Conservation (phyloP, 2,329 filamentous ascomycete species). For the Fusarium temperatum region DNA sequence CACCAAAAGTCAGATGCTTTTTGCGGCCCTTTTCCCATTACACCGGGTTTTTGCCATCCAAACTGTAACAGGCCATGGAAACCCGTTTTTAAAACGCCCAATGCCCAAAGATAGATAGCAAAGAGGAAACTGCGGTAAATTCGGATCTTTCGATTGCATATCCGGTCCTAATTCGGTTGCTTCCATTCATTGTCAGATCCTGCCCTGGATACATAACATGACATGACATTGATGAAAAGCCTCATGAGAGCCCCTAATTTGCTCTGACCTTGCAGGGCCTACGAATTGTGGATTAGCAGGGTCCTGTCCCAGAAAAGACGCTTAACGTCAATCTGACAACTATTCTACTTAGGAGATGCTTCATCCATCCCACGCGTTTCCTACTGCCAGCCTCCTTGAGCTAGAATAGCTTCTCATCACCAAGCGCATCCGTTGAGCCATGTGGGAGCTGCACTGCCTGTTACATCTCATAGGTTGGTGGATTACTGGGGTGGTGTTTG, state of each 20-base stretch:
- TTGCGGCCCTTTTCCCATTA: constrained; percentile 34
- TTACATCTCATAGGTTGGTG: constrained; percentile 28
- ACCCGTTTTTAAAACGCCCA: constrained; percentile 25
- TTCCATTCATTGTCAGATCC: constrained; percentile 15
- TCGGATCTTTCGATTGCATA: constrained; percentile 21
- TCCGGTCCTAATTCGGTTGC: constrained; percentile 29
- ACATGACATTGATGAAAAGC: constrained; percentile 13
- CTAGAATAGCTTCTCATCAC: constrained; percentile 15
- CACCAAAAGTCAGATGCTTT: constrained; percentile 34
- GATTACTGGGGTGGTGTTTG: constrained; percentile 30
- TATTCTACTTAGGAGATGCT: constrained; percentile 2
- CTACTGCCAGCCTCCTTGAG: constrained; percentile 6
- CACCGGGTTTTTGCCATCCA: constrained; percentile 28
- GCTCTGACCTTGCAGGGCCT: not conserved
- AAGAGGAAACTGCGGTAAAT: constrained; percentile 25
- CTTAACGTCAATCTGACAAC: not conserved
- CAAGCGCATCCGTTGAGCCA: constrained; percentile 29
- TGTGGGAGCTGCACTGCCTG: constrained; percentile 22
- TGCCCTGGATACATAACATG: not conserved
- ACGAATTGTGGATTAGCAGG: constrained; percentile 6
- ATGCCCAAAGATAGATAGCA: constrained; percentile 7
- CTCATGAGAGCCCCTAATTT: constrained; percentile 17
- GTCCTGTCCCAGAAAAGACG: not conserved
- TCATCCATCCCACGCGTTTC: constrained; percentile 20
- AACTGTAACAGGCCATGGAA: constrained; percentile 24